phyloP scores from a whole-genome alignment of 352 stramenopile species.

The Phytophthora fragariaefolia region DNA sequence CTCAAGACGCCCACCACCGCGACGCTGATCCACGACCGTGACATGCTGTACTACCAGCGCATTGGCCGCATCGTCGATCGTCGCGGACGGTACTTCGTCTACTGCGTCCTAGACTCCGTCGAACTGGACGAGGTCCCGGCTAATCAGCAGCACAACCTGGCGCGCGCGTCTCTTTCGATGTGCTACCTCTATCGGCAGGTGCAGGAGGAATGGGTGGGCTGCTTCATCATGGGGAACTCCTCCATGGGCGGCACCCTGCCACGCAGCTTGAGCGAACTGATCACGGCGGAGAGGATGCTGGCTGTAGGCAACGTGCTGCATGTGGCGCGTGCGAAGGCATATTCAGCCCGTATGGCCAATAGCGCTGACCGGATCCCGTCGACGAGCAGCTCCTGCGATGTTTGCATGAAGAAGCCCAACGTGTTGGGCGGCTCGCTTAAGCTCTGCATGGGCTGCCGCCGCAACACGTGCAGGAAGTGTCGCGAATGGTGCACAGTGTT shows the following conservation, averaged over 20 bases:
- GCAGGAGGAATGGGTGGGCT: conserved; percentile 53
- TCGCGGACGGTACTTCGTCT: conserved; percentile 62
- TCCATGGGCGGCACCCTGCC: conserved; percentile 49
- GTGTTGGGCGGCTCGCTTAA: conserved; percentile 45
- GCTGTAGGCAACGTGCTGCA: conserved; percentile 49
- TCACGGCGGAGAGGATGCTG: conserved; percentile 49
- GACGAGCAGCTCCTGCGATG: conserved; percentile 48
- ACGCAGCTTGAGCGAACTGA: conserved; percentile 49
- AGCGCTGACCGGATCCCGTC: conserved; percentile 45
- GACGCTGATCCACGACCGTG: conserved; percentile 59
- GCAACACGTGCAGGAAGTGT: conserved; percentile 60
- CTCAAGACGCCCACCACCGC: conserved; percentile 45
- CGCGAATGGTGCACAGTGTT: conserved; percentile 59
- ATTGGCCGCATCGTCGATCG: conserved; percentile 70
- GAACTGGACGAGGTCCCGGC: conserved; percentile 59
- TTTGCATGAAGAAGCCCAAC: conserved; percentile 54
- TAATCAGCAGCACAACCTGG: conserved; percentile 39
- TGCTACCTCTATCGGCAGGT: conserved; percentile 73
- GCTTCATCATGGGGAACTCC: conserved; percentile 63
- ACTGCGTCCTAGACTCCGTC: conserved; percentile 67
- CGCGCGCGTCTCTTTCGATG: conserved; percentile 53
- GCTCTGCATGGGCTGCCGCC: conserved; percentile 62
- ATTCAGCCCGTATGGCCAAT: conserved; percentile 51
- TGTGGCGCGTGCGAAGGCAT: conserved; percentile 59
- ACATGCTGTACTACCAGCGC: conserved; percentile 61